A percentile compares a stretch with the other conserved stretches of the same genome.
Conservation (phyloP, 768 basidiomycete species). For the Psilocybe subaeruginosa region DNA sequence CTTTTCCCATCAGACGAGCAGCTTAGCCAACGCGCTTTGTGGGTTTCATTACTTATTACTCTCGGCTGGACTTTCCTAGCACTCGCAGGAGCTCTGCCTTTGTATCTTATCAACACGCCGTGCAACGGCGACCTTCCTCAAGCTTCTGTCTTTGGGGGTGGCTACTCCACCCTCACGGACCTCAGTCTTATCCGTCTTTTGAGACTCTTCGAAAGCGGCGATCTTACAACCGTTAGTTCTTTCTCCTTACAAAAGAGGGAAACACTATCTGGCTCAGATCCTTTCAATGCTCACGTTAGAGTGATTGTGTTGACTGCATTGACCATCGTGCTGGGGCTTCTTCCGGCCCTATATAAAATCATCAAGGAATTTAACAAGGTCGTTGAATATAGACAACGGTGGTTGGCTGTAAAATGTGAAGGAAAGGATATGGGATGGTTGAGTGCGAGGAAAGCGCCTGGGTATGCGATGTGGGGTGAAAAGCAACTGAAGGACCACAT, state of each 20-base stretch:
- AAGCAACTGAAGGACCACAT: conserved; percentile 72
- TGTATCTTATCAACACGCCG: conserved; percentile 70
- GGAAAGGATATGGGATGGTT: conserved; percentile 80
- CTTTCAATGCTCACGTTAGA: conserved; percentile 55
- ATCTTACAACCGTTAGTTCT: conserved; percentile 34
- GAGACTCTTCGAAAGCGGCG: conserved; percentile 53
- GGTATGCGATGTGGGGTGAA: conserved; percentile 76
- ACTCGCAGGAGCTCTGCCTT: conserved; percentile 70
- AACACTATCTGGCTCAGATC: conserved; percentile 33
- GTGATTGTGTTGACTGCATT: conserved; percentile 70
- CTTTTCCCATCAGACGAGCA: conserved; percentile 78
- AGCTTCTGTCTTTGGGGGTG: conserved; percentile 51
- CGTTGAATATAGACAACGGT: conserved; percentile 56
- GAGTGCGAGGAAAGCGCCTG: conserved; percentile 61
- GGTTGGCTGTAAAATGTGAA: conserved; percentile 66
- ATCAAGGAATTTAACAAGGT: conserved; percentile 63
- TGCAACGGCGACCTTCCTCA: conserved; percentile 62
- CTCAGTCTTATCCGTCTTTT: conserved; percentile 78
- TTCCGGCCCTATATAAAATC: conserved; percentile 69
- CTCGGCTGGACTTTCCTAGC: conserved; percentile 71
- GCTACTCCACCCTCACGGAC: conserved; percentile 72
- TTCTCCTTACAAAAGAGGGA: conserved; percentile 35
- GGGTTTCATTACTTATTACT: conserved; percentile 64
- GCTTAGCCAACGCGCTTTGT: conserved; percentile 71
- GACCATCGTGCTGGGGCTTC: conserved; percentile 59